Evolutionary conservation across 108 stramenopile species (phyloP).

Genomic region (Asterionellopsis glacialis): DNA sequence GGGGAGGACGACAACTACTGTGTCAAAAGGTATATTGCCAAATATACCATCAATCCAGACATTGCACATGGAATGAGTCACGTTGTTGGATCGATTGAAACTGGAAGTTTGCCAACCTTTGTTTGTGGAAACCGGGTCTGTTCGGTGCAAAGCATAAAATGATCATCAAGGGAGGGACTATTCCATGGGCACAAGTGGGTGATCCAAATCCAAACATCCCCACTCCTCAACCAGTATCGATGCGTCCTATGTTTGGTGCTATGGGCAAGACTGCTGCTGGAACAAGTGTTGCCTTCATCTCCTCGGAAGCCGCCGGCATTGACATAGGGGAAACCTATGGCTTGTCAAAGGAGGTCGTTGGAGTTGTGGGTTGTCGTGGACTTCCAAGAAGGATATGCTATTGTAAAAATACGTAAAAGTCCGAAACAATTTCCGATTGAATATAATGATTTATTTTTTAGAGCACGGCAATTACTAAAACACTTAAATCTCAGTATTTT

Average conservation of each 20-base stretch:
- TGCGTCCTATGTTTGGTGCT: constrained; percentile 97
- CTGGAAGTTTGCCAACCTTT: constrained; percentile 92
- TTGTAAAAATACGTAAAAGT: constrained; percentile 10
- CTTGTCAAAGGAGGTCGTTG: constrained; percentile 71
- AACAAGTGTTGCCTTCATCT: constrained; percentile 81
- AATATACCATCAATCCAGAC: constrained; percentile 98
- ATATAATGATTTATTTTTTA: no score
- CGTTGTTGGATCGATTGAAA: constrained; percentile 90
- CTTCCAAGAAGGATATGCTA: constrained; percentile 94
- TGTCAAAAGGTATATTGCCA: constrained; percentile 92
- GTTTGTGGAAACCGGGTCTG: constrained; percentile 90
- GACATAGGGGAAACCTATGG: constrained; percentile 54
- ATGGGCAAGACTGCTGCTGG: constrained; percentile 46
- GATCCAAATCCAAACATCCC: constrained; percentile 97
- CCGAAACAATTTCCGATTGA: no score
- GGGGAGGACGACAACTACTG: constrained; percentile 84
- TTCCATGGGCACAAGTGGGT: constrained; percentile 96
- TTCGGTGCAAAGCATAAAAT: constrained; percentile 98
- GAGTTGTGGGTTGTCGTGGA: constrained; percentile 70
- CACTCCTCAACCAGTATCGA: constrained; percentile 94
- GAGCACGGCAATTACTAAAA: no score
- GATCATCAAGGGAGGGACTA: constrained; percentile 93
- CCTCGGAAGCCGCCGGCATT: constrained; percentile 49
- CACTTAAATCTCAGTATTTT: no score
- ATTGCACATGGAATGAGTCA: constrained; percentile 95